Evolutionary conservation across 106 monocot genomes (phyloP).

Genomic region (Phalaenopsis equestris): DNA sequence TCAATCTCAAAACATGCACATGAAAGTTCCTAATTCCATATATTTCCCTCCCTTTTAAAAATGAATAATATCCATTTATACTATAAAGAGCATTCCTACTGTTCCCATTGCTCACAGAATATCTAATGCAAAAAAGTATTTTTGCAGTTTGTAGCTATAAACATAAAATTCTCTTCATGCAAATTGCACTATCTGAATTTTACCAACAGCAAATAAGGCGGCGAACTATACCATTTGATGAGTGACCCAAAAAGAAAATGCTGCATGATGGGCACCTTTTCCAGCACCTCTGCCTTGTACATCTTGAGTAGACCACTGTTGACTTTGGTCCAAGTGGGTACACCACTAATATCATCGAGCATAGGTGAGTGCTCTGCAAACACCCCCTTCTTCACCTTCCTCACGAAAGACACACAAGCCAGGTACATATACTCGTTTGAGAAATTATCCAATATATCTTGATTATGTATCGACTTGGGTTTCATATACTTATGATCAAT

Average conservation of each 20-base stretch:
- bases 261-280: constrained; percentile 99
- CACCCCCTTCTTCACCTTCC: constrained; percentile 92
- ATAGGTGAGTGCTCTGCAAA: constrained; percentile 95
- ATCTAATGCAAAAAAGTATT: not conserved
- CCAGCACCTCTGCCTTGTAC: constrained; percentile 98
- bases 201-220: not conserved
- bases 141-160: not conserved
- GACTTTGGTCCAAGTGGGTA: constrained; percentile 83
- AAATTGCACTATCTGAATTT: too few species aligned
- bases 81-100: not conserved
- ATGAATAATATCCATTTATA: not conserved
- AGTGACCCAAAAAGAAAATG: constrained; percentile 94
- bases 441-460: constrained; percentile 89
- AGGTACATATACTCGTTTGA: constrained; percentile 81
- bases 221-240: constrained; percentile 60
- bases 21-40: not conserved
- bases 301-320: constrained; percentile 93
- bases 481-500: constrained; percentile 99
- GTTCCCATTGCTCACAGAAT: not conserved
- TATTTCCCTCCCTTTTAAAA: not conserved
- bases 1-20: not conserved
- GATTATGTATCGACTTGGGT: constrained; percentile 92
- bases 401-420: constrained; percentile 63
- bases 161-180: not conserved
- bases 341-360: constrained; percentile 96